Percentiles rank a stretch among this genome's conserved stretches.
phyloP scores from a whole-genome alignment of 2,329 filamentous ascomycete genomes.

The Trichoderma guizhouense region DNA sequence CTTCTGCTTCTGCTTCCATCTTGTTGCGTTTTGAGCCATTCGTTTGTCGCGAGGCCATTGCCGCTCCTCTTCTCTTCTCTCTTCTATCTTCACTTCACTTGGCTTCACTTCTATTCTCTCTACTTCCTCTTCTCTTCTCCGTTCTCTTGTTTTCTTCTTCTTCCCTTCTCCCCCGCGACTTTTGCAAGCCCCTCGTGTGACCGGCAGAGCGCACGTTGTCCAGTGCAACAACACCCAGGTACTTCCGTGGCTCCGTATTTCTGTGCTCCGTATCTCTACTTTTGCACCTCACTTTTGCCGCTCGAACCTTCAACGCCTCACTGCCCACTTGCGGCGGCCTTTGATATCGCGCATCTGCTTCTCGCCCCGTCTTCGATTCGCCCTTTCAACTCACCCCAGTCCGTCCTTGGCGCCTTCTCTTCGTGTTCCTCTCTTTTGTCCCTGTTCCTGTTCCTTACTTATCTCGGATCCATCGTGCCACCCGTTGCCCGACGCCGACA shows the following conservation, averaged over 20 bases:
- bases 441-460: background rate
- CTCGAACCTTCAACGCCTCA: background rate
- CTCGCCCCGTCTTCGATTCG: constrained; percentile 9
- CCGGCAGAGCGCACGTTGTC: constrained; percentile 10
- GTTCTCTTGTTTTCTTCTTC: background rate
- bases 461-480: background rate
- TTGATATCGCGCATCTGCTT: constrained; percentile 13
- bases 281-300: background rate
- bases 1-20: too few relatives aligned
- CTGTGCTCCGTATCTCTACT: constrained; percentile 3
- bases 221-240: background rate
- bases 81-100: background rate
- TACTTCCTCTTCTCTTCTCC: background rate
- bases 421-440: constrained; percentile 3
- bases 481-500: background rate
- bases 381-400: constrained; percentile 8
- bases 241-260: background rate
- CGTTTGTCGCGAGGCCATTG: background rate
- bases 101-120: background rate
- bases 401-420: constrained; percentile 1
- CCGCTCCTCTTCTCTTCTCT: background rate
- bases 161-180: background rate
- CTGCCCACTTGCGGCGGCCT: background rate
- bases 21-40: background rate
- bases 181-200: background rate